Percentiles rank a stretch among this genome's conserved stretches.
These are phyloP conservation scores for Hypoxylon subgilvum DNA, from an alignment of 495 filamentous ascomycete genomes.

Conservation along the genomic window DNA sequence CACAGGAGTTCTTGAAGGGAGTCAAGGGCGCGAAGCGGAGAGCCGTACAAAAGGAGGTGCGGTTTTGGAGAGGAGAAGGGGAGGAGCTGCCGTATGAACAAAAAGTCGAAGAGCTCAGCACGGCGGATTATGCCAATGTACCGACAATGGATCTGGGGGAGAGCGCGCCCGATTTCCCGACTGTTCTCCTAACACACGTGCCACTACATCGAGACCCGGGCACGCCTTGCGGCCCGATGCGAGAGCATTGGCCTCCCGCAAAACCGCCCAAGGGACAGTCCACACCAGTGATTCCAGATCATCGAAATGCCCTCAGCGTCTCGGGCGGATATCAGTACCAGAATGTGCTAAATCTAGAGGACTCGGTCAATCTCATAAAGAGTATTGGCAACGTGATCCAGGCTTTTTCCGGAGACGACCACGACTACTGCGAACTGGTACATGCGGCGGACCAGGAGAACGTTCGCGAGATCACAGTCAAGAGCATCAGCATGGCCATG, in stretches of 20 bases:
- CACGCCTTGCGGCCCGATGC: conserved; percentile 88
- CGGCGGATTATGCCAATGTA: conserved; percentile 47
- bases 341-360: conserved; percentile 79
- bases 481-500: conserved; percentile 94
- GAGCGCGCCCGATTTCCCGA: conserved; percentile 67
- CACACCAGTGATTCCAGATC: conserved; percentile 66
- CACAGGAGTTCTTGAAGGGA: conserved; percentile 74
- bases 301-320: conserved; percentile 77
- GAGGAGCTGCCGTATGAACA: conserved; percentile 59
- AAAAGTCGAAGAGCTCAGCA: conserved; percentile 55
- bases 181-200: conserved; percentile 87
- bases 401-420: conserved; percentile 95
- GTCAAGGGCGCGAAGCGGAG: conserved; percentile 59
- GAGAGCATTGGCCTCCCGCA: conserved; percentile 79
- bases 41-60: conserved; percentile 61
- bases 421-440: conserved; percentile 92
- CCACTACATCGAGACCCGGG: conserved; percentile 81
- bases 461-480: conserved; percentile 90
- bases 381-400: conserved; percentile 76
- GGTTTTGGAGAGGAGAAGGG: conserved; percentile 55
- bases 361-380: conserved; percentile 74
- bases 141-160: conserved; percentile 50
- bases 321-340: conserved; percentile 90
- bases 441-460: conserved; percentile 69
- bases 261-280: conserved; percentile 62